Percentiles rank a stretch among this genome's conserved stretches.
phyloP scores from a whole-genome alignment of 1,139 yeast genomes.

The Candida pseudoviswanathii region DNA sequence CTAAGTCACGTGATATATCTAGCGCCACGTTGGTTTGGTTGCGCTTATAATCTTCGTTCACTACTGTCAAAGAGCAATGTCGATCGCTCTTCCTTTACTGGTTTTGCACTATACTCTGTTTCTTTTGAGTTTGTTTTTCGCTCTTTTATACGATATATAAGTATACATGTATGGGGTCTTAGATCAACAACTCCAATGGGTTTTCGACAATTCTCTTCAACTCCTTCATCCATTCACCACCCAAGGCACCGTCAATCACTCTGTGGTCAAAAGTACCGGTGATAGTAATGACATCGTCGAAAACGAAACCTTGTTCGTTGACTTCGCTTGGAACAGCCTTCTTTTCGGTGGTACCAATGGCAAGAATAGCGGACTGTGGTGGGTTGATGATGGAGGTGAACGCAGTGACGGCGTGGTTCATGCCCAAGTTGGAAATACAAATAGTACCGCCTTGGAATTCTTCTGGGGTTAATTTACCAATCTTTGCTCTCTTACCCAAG shows the following conservation, averaged over 20 bases:
- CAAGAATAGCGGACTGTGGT: conserved; percentile 92
- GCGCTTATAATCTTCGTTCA: no score
- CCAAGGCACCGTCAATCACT: conserved; percentile 95
- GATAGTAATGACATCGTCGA: conserved; percentile 86
- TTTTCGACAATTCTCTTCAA: conserved; percentile 90
- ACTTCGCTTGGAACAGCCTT: conserved; percentile 92
- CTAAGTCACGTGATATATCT: no score
- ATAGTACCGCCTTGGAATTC: conserved; percentile 99
- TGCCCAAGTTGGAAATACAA: conserved; percentile 97
- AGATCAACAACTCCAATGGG: conserved; percentile 91
- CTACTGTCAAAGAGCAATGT: background rate
- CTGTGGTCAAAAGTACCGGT: conserved; percentile 99
- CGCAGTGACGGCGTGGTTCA: conserved; percentile 90
- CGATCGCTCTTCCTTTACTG: background rate
- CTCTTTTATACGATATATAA: no score
- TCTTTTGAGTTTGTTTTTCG: background rate
- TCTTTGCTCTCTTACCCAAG: conserved; percentile 94
- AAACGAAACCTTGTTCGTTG: conserved; percentile 87
- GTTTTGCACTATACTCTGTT: background rate
- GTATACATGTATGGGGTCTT: conserved; percentile 18
- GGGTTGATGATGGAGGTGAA: conserved; percentile 98
- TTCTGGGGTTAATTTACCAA: conserved; percentile 87
- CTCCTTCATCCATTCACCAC: conserved; percentile 95
- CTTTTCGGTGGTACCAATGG: conserved; percentile 91
- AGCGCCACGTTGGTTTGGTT: no score